Percentiles rank a stretch among this genome's conserved stretches.
Conservation (phyloP, 208 protist genomes). For the Leishmania aethiopica region DNA sequence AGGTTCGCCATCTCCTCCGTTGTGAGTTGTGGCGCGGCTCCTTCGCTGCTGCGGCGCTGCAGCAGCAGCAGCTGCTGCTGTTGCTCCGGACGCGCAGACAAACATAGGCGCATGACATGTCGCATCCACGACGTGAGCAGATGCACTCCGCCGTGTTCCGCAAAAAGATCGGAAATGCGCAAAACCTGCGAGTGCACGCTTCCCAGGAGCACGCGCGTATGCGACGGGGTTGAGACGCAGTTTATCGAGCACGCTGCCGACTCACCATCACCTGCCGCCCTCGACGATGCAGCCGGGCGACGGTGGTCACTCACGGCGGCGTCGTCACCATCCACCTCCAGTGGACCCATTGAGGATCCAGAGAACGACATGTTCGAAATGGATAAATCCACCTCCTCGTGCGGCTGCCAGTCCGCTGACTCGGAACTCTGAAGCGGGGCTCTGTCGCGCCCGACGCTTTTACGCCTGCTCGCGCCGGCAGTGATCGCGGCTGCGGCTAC, state of each 20-base stretch:
- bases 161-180: conserved; percentile 29
- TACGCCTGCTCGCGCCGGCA: background rate
- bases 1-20: conserved; percentile 11
- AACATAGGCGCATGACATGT: conserved; percentile 23
- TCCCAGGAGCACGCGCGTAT: conserved; percentile 10
- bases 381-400: background rate
- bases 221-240: background rate
- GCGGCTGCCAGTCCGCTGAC: background rate
- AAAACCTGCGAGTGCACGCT: conserved; percentile 18
- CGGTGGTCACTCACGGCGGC: background rate
- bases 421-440: too few species aligned
- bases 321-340: background rate
- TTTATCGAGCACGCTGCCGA: background rate
- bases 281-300: background rate
- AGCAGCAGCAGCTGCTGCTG: background rate
- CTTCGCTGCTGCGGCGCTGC: background rate
- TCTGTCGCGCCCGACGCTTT: background rate
- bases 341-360: conserved; percentile 25
- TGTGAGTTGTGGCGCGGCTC: background rate
- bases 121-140: conserved; percentile 27
- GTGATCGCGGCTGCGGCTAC: background rate
- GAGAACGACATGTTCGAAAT: conserved; percentile 14
- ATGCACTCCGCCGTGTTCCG: conserved; percentile 22
- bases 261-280: background rate
- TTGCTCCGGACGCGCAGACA: background rate